Evolutionary conservation across 441 rosid species (phyloP).

Genomic region (Erodium texanum): DNA sequence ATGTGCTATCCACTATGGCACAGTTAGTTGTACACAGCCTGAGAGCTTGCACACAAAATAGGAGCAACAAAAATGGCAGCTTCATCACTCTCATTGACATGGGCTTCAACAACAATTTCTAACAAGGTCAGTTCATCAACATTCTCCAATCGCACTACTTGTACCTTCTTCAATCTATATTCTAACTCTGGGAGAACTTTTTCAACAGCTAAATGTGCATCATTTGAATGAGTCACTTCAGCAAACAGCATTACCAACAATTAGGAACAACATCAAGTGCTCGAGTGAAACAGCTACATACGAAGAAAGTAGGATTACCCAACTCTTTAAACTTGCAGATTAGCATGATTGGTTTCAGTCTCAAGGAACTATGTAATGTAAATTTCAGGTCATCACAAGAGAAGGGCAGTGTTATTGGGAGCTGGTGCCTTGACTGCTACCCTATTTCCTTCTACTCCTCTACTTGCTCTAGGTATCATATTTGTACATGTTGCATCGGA

Average conservation of each 20-base stretch:
- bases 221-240: conserved; percentile 20
- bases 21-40: neutral
- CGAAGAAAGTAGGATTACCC: conserved; percentile 39
- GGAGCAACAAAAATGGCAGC: conserved; percentile 33
- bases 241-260: conserved; percentile 15
- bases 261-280: conserved; percentile 18
- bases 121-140: conserved; percentile 28
- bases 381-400: conserved; percentile 40
- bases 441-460: conserved; percentile 35
- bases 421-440: conserved; percentile 45
- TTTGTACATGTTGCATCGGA: neutral
- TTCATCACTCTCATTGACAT: conserved; percentile 44
- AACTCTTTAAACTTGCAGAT: neutral
- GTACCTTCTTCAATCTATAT: neutral
- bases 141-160: neutral
- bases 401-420: conserved; percentile 54
- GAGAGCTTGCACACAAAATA: conserved; percentile 2
- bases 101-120: conserved; percentile 34
- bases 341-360: neutral
- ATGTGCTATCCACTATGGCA: neutral
- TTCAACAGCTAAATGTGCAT: conserved; percentile 31
- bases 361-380: neutral
- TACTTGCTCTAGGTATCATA: conserved; percentile 62
- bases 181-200: neutral
- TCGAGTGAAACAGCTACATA: conserved; percentile 8